These are phyloP conservation scores for Penicillium freii DNA, from an alignment of 2,329 filamentous ascomycete genomes.

Conservation along the genomic window DNA sequence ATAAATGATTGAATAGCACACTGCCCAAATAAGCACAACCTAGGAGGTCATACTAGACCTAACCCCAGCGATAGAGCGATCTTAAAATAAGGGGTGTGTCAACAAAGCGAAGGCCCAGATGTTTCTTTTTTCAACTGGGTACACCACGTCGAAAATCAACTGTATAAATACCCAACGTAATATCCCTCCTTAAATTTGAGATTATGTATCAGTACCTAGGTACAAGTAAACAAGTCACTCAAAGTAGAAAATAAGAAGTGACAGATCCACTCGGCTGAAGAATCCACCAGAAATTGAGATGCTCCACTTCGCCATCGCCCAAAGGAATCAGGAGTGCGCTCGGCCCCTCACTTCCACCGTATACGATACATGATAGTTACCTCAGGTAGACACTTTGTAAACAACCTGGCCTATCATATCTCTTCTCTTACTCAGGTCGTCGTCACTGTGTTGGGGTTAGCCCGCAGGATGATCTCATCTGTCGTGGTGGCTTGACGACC, in stretches of 20 bases:
- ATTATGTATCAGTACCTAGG: background rate
- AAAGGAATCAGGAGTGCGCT: constrained; percentile 2
- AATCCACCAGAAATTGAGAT: background rate
- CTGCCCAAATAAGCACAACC: background rate
- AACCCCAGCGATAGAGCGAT: background rate
- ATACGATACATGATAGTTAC: background rate
- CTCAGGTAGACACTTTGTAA: background rate
- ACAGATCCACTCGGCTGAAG: constrained; percentile 10
- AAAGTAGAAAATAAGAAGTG: background rate
- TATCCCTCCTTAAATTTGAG: too few species aligned
- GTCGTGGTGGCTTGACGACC: constrained; percentile 18
- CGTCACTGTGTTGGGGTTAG: constrained; percentile 11
- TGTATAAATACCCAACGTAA: background rate
- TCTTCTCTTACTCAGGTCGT: constrained; percentile 9
- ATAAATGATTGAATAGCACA: constrained; percentile 1
- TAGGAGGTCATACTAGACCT: background rate
- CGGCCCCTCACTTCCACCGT: background rate
- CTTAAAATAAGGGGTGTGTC: background rate
- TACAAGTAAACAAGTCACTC: background rate
- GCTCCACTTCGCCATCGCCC: constrained; percentile 1
- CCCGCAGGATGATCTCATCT: constrained; percentile 14
- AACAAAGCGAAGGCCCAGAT: background rate
- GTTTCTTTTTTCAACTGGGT: background rate
- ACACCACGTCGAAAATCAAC: background rate
- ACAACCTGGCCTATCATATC: constrained; percentile 16